A percentile compares a stretch with the other conserved stretches of the same genome.
Evolutionary conservation across 495 filamentous ascomycete species (phyloP).

Genomic region (Aspergillus leporis): DNA sequence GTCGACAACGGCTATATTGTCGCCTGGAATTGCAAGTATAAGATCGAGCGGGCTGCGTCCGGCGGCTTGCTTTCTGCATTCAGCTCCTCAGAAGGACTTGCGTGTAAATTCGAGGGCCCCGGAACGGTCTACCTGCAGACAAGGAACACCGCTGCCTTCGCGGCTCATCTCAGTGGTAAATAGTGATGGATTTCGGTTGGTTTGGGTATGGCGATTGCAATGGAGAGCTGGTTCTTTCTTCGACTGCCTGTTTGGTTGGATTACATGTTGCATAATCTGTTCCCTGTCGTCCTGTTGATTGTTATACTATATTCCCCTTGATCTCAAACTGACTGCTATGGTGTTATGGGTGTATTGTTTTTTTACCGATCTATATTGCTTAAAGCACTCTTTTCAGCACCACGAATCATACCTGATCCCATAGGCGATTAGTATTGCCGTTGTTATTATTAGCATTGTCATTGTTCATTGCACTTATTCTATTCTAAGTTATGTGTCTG

Average conservation of each 20-base stretch:
- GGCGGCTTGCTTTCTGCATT: constrained; percentile 85
- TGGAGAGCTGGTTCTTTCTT: background rate
- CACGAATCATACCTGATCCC: background rate
- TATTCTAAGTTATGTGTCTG: too few species aligned
- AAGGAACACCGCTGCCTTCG: constrained; percentile 71
- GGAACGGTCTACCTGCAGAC: constrained; percentile 95
- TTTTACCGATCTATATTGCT: background rate
- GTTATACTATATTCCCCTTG: background rate
- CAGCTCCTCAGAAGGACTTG: constrained; percentile 79
- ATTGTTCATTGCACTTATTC: background rate
- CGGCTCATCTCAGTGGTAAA: constrained; percentile 30
- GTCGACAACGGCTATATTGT: constrained; percentile 96
- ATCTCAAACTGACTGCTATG: background rate
- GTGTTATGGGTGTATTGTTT: background rate
- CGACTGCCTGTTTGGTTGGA: background rate
- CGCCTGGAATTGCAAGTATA: constrained; percentile 95
- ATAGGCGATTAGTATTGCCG: background rate
- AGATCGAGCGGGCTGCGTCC: constrained; percentile 80
- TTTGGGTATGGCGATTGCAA: too few species aligned
- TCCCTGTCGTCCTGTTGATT: background rate
- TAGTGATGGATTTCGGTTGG: background rate
- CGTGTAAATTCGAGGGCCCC: constrained; percentile 91
- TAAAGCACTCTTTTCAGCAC: background rate
- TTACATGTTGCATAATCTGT: background rate
- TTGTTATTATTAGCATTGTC: background rate